Evolutionary conservation across 2,329 filamentous ascomycete species (phyloP).

Genomic region (Hypoxylon sp.): DNA sequence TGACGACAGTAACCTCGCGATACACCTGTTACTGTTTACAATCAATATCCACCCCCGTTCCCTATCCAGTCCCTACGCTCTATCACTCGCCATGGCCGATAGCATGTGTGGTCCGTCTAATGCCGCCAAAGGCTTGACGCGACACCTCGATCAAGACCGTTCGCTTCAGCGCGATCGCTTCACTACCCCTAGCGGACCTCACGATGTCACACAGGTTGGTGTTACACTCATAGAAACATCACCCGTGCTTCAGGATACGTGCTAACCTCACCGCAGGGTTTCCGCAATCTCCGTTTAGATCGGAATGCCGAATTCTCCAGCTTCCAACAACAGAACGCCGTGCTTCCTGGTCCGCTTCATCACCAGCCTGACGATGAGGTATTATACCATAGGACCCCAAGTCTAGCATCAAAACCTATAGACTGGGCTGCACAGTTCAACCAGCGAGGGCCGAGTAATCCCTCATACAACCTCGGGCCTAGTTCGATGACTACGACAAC

Average conservation of each 20-base stretch:
- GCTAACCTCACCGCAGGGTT: slow-evolving; percentile 36
- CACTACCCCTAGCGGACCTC: slow-evolving; percentile 7
- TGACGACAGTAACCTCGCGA: not conserved
- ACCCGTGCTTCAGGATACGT: not conserved
- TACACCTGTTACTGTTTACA: not conserved
- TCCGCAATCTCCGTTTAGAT: slow-evolving; percentile 36
- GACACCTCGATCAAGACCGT: slow-evolving; percentile 75
- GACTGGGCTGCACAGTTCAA: slow-evolving; percentile 4
- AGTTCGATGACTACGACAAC: not conserved
- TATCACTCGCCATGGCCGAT: slow-evolving; percentile 53
- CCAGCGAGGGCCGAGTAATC: not conserved
- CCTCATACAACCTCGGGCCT: not conserved
- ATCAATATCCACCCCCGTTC: not conserved
- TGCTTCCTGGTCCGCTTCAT: slow-evolving; percentile 21
- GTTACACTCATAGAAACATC: not conserved
- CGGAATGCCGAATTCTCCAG: slow-evolving; percentile 30
- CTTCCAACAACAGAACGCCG: slow-evolving; percentile 35
- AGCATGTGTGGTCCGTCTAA: slow-evolving; percentile 78
- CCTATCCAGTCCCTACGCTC: not conserved
- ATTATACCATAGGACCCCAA: not conserved
- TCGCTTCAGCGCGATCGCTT: slow-evolving; percentile 80
- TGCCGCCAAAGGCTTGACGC: slow-evolving; percentile 77
- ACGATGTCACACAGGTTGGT: slow-evolving; percentile 41
- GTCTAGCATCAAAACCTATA: not conserved
- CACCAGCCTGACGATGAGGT: not conserved